Evolutionary conservation across 1,139 yeast species (phyloP).

Genomic region (Debaryomyces subglobosus): DNA sequence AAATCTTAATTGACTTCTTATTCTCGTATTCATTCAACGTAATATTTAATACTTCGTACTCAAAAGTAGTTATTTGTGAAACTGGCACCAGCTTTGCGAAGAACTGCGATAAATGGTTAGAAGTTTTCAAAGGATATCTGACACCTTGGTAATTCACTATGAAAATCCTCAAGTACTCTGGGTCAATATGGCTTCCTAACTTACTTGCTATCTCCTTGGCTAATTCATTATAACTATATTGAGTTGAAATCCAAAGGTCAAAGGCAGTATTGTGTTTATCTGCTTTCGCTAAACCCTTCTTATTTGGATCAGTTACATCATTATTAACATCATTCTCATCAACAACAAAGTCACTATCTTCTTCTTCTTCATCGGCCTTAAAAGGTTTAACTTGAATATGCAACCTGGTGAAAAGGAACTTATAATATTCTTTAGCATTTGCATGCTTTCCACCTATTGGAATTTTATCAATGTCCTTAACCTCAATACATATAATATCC

Average conservation of each 20-base stretch:
- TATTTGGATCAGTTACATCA: slow-evolving; percentile 13
- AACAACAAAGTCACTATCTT: slow-evolving; percentile 49
- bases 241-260: slow-evolving; percentile 72
- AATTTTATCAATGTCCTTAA: slow-evolving; percentile 24
- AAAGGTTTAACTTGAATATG: slow-evolving; percentile 60
- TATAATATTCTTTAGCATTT: slow-evolving; percentile 57
- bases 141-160: slow-evolving; percentile 59
- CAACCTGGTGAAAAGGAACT: slow-evolving; percentile 66
- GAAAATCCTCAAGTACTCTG: slow-evolving; percentile 66
- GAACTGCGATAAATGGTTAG: slow-evolving; percentile 44
- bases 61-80: slow-evolving; percentile 52
- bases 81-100: slow-evolving; percentile 54
- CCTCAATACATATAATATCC: slow-evolving; percentile 72
- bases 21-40: slow-evolving; percentile 78
- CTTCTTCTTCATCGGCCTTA: slow-evolving; percentile 45
- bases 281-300: slow-evolving; percentile 19
- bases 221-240: slow-evolving; percentile 59
- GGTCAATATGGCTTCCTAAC: slow-evolving; percentile 52
- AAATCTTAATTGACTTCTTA: slow-evolving; percentile 63
- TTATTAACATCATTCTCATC: slow-evolving; percentile 21
- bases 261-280: slow-evolving; percentile 33
- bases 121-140: slow-evolving; percentile 50
- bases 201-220: slow-evolving; percentile 59
- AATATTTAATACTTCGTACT: slow-evolving; percentile 76
- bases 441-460: slow-evolving; percentile 23